These are phyloP conservation scores for Neonothopanus nambi DNA, from an alignment of 1,284 basidiomycete genomes.

Conservation along the genomic window DNA sequence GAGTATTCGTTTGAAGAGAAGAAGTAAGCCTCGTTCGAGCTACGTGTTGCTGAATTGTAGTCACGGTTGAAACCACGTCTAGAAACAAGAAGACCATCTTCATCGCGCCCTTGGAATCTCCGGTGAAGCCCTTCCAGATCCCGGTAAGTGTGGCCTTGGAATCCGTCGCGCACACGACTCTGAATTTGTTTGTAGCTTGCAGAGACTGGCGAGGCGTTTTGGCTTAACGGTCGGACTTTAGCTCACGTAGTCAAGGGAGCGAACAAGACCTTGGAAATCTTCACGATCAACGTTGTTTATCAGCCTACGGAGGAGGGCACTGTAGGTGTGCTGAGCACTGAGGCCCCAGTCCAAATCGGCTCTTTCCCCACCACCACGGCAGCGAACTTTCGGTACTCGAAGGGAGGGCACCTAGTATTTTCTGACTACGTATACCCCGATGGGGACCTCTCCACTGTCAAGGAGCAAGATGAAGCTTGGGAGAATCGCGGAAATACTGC, in stretches of 20 bases:
- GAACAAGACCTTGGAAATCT: constrained; percentile 48
- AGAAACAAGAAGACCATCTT: constrained; percentile 74
- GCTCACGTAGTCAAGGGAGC: constrained; percentile 61
- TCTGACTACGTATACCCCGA: constrained; percentile 78
- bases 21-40: constrained; percentile 43
- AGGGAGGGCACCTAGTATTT: constrained; percentile 63
- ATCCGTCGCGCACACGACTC: background rate
- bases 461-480: constrained; percentile 68
- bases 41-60: background rate
- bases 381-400: constrained; percentile 68
- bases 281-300: constrained; percentile 36
- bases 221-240: constrained; percentile 69
- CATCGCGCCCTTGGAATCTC: constrained; percentile 55
- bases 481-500: constrained; percentile 74
- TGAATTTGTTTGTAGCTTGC: constrained; percentile 38
- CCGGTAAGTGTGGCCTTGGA: constrained; percentile 32
- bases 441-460: constrained; percentile 66
- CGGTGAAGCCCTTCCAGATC: constrained; percentile 48
- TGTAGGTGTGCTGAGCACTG: constrained; percentile 1
- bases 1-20: constrained; percentile 70
- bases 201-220: constrained; percentile 72
- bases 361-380: constrained; percentile 67
- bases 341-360: constrained; percentile 38
- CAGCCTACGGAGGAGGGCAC: constrained; percentile 23
- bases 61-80: background rate